These are phyloP conservation scores for Gossypium arboreum DNA, from an alignment of 345 rosid genomes.

Conservation along the genomic window DNA sequence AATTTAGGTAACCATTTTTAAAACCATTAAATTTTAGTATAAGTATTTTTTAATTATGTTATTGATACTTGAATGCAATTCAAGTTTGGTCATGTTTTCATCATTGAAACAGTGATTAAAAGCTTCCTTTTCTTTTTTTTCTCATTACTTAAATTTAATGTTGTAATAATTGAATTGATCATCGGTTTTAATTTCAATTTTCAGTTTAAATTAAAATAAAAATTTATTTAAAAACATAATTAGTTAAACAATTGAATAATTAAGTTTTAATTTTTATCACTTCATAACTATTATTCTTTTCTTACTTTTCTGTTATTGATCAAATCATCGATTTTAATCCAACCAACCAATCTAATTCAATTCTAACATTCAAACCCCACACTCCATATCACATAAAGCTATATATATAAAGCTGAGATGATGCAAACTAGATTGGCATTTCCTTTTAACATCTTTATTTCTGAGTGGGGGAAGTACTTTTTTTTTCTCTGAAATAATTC, in stretches of 20 bases:
- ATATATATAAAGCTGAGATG: neutral
- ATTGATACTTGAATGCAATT: neutral
- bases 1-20: too few relatives aligned
- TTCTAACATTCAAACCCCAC: conserved; percentile 12
- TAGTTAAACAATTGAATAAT: too few relatives aligned
- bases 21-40: too few relatives aligned
- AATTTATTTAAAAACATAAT: too few relatives aligned
- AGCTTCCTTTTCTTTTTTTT: conserved; percentile 15
- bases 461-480: neutral
- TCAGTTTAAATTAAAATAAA: too few relatives aligned
- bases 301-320: neutral
- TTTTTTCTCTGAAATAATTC: neutral
- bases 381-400: conserved; percentile 15
- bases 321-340: too few relatives aligned
- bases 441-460: neutral
- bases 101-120: conserved; percentile 27
- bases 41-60: too few relatives aligned
- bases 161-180: too few relatives aligned
- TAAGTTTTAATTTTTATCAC: too few relatives aligned
- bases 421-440: neutral
- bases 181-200: too few relatives aligned
- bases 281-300: neutral
- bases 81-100: conserved; percentile 23
- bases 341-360: neutral
- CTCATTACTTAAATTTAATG: too few relatives aligned